Conservation (phyloP, 73 alveolate genomes). For the Symbiodinium pilosum region DNA sequence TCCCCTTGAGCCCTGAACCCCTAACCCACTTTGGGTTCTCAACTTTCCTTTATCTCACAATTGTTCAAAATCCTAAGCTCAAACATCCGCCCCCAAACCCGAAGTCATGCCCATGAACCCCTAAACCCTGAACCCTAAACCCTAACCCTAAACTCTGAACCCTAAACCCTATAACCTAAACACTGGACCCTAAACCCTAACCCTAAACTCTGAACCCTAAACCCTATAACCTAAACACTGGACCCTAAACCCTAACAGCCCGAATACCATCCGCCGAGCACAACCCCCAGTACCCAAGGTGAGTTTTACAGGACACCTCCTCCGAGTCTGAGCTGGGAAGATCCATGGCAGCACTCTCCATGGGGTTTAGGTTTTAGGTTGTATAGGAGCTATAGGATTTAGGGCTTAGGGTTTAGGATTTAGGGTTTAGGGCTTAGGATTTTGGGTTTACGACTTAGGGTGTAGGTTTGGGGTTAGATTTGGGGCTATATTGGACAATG, state of each 20-base stretch:
- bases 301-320: too few relatives aligned
- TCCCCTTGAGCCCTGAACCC: background rate
- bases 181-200: background rate
- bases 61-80: background rate
- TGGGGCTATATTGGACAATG: background rate
- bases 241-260: background rate
- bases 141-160: background rate
- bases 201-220: background rate
- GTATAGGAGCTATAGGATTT: too few relatives aligned
- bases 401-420: background rate
- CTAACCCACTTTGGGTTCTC: too few relatives aligned
- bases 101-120: background rate
- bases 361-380: too few relatives aligned
- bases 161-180: background rate
- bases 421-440: background rate
- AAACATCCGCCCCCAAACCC: background rate
- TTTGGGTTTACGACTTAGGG: too few relatives aligned
- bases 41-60: background rate
- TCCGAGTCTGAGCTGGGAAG: too few relatives aligned
- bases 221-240: background rate
- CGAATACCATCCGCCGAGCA: background rate
- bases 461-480: background rate
- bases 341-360: too few relatives aligned
- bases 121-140: constrained; percentile 3
- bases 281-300: background rate